A percentile compares a stretch with the other conserved stretches of the same genome.
These are phyloP conservation scores for Dichomitus squalens DNA, from an alignment of 1,284 basidiomycete genomes.

Conservation along the genomic window DNA sequence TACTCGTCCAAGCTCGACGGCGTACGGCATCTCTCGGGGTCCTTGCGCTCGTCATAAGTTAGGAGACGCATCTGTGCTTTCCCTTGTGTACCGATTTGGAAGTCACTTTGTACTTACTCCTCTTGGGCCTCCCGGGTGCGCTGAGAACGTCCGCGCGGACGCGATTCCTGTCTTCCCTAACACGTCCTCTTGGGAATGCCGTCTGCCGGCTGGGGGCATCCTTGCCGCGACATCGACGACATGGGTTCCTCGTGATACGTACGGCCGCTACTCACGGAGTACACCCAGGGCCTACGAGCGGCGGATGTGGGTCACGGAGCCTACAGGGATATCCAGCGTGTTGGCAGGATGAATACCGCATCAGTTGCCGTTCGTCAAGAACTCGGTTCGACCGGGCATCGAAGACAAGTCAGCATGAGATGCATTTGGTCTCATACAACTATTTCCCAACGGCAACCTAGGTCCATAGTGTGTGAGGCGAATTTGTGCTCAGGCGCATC, in stretches of 20 bases:
- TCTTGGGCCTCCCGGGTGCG: constrained; percentile 2
- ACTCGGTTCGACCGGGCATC: not conserved
- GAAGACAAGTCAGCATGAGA: no score
- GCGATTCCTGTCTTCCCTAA: constrained; percentile 17
- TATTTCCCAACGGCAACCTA: not conserved
- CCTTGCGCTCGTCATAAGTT: constrained; percentile 9
- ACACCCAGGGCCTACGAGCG: not conserved
- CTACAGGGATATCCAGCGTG: not conserved
- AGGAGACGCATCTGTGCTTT: constrained; percentile 14
- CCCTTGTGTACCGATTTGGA: constrained; percentile 22
- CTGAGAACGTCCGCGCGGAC: constrained; percentile 13
- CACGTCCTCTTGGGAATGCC: constrained; percentile 16
- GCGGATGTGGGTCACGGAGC: not conserved
- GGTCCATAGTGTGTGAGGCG: no score
- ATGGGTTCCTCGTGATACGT: not conserved
- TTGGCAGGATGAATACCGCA: not conserved
- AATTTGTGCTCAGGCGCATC: no score
- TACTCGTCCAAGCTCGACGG: not conserved
- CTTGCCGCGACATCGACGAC: not conserved
- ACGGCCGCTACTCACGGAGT: not conserved
- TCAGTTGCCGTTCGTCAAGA: not conserved
- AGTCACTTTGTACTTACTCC: constrained; percentile 19
- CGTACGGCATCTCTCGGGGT: constrained; percentile 15
- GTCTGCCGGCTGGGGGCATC: not conserved
- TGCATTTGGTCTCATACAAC: not conserved